Evolutionary conservation across 805 yeast genomes (phyloP), one percentile per base, ranked within the genome.

Genomic region (Lipomyces lipofer): DNA sequence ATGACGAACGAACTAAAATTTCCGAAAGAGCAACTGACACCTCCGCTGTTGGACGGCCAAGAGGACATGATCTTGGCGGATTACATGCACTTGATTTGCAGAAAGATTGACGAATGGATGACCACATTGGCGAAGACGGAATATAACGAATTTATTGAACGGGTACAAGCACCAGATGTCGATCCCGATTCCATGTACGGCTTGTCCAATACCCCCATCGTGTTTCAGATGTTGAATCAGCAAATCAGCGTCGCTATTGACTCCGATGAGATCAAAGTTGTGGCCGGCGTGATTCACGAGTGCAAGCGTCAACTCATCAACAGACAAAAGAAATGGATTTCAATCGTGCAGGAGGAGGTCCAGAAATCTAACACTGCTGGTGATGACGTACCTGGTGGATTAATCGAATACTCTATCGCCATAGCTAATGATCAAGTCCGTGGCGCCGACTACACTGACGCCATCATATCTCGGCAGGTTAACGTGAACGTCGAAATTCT

Each of bases 211-310:
- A 86, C 89, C 49, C 85, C 83, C 56, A 84, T 86, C 3, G 84
- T 90, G 27, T 83, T 87, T 67, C 82, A 86, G 58, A 85, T 89
- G 84, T 81, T 89, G 54, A 83, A 85, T n/a, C 96, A 89, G 66
- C 96, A 90, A 68, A 84, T 88, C 13, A 95, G 86, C 58, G 91
- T 86, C 5, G 94, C 95, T 0, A 87, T 90, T 0, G 91, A 85
- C 29, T 82, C 92, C 2, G 88, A 88, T 2, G 90, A 87, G 69
- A 88, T 90, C 5, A 79, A 84, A 59, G 86, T 89, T 25, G 74
- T 89, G 30, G 83, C 84, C 10, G 94, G 92, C 22, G 94, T 88
- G 10, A 80, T 89, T 13, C 83, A 79, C 49, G 82, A 84, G 55
- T 86, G 90, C 75, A 79, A 85, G 29, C 73, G 72, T 5, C 74